A percentile compares a stretch with the other conserved stretches of the same genome.
Conservation (phyloP, 495 filamentous ascomycete species). For the Xylaria palmicola region DNA sequence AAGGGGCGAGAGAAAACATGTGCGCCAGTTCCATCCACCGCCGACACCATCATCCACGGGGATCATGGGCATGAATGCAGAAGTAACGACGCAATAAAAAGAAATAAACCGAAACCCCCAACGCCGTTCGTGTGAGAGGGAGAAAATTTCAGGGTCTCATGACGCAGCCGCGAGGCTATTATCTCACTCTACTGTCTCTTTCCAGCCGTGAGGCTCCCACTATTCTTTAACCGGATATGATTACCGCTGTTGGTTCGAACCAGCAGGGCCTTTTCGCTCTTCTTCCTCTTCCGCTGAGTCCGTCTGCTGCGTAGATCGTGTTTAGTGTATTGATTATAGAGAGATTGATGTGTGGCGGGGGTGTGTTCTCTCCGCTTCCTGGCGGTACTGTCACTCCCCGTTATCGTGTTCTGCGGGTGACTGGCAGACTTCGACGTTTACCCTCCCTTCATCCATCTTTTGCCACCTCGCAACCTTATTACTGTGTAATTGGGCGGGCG, state of each 20-base stretch:
- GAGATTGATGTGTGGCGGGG: not conserved
- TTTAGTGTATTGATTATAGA: not conserved
- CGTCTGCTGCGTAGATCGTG: not conserved
- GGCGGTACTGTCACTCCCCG: not conserved
- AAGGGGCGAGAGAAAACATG: not conserved
- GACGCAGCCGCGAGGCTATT: slow-evolving; percentile 17
- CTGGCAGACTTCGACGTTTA: slow-evolving; percentile 1
- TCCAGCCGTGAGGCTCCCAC: slow-evolving; percentile 20
- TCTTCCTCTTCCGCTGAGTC: not conserved
- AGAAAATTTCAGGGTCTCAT: slow-evolving; percentile 9
- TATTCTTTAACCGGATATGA: slow-evolving; percentile 13
- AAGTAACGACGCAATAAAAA: slow-evolving; percentile 3
- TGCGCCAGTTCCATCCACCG: not conserved
- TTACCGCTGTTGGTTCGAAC: not conserved
- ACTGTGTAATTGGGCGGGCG: not conserved
- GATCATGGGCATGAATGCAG: not conserved
- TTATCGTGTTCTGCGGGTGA: not conserved
- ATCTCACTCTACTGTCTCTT: slow-evolving; percentile 15
- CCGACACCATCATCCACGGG: no score
- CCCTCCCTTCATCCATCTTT: not conserved
- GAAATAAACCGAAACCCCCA: slow-evolving; percentile 12
- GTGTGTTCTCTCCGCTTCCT: not conserved
- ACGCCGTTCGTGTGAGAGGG: not conserved
- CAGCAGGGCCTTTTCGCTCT: not conserved
- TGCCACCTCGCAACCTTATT: not conserved